Evolutionary conservation across 805 yeast species (phyloP).

Genomic region (Aciculoconidium aculeatum): DNA sequence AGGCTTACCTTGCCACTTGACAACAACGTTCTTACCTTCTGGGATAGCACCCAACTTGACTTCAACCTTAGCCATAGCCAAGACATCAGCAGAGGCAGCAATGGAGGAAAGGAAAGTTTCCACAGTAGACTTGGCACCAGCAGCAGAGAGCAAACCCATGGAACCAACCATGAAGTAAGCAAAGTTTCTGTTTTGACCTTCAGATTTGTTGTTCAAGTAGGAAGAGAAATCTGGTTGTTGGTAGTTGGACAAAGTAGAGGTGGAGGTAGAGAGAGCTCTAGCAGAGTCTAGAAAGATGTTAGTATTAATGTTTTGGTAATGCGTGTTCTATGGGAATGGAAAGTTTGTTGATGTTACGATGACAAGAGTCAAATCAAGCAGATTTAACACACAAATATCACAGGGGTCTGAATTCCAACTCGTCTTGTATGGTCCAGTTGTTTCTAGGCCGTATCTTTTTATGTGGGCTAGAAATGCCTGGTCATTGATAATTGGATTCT

Average conservation of each 20-base stretch:
- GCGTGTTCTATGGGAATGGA: not conserved
- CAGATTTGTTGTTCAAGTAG: conserved; percentile 68
- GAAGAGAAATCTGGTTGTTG: conserved; percentile 87
- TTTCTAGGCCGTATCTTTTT: no score
- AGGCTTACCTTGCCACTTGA: conserved; percentile 99
- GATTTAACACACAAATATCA: no score
- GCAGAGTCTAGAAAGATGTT: conserved; percentile 25
- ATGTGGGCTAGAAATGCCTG: no score
- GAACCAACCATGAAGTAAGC: conserved; percentile 98
- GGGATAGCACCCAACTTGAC: conserved; percentile 91
- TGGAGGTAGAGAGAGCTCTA: conserved; percentile 47
- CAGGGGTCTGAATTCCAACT: no score
- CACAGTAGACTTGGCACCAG: conserved; percentile 93
- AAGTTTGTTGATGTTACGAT: not conserved
- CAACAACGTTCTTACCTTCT: conserved; percentile 95
- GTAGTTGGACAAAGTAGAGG: conserved; percentile 64
- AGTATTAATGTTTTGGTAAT: conserved; percentile 5
- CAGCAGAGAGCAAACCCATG: conserved; percentile 83
- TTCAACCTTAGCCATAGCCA: conserved; percentile 99
- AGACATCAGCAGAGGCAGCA: conserved; percentile 98
- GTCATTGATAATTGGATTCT: no score
- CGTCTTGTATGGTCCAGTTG: no score
- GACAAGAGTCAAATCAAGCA: no score
- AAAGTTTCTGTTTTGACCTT: conserved; percentile 70
- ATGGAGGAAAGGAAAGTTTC: conserved; percentile 86